A percentile compares a stretch with the other conserved stretches of the same genome.
Evolutionary conservation across 2,329 filamentous ascomycete species (phyloP).

Genomic region (Clonostachys sp.): DNA sequence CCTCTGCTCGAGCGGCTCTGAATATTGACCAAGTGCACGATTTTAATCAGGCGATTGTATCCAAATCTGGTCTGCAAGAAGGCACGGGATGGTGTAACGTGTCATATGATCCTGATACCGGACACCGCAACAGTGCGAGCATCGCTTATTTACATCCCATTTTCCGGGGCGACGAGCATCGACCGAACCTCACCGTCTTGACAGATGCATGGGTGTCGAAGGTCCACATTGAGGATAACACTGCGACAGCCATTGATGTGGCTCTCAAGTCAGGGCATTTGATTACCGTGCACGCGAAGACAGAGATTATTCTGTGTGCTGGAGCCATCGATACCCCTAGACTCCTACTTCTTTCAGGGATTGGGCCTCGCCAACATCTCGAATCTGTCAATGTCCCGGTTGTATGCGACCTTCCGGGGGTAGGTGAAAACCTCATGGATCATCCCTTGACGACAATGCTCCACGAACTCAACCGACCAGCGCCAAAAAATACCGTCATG

Average conservation of each 20-base stretch:
- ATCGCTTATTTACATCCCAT: constrained; percentile 96
- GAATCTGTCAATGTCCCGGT: constrained; percentile 45
- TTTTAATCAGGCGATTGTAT: constrained; percentile 80
- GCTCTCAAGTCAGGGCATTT: constrained; percentile 49
- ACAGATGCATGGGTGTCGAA: constrained; percentile 86
- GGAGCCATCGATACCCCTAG: constrained; percentile 80
- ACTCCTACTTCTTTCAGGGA: constrained; percentile 52
- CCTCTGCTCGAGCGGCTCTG: constrained; percentile 73
- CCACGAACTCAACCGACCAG: constrained; percentile 76
- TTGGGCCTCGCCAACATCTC: constrained; percentile 51
- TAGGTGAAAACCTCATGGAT: constrained; percentile 57
- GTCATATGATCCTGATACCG: constrained; percentile 85
- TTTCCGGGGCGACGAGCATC: constrained; percentile 74
- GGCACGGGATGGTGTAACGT: constrained; percentile 89
- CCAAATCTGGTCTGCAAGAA: constrained; percentile 65
- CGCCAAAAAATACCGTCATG: no score
- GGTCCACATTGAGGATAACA: constrained; percentile 66
- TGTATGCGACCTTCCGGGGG: constrained; percentile 53
- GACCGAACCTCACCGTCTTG: constrained; percentile 79
- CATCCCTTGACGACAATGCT: constrained; percentile 58
- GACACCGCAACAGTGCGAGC: constrained; percentile 77
- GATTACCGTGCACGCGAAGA: constrained; percentile 57
- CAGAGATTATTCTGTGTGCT: constrained; percentile 75
- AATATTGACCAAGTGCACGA: constrained; percentile 77
- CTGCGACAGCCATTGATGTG: constrained; percentile 70